These are phyloP conservation scores for Nematodospora anomalae DNA, from an alignment of 1,139 yeast species.

Conservation along the genomic window DNA sequence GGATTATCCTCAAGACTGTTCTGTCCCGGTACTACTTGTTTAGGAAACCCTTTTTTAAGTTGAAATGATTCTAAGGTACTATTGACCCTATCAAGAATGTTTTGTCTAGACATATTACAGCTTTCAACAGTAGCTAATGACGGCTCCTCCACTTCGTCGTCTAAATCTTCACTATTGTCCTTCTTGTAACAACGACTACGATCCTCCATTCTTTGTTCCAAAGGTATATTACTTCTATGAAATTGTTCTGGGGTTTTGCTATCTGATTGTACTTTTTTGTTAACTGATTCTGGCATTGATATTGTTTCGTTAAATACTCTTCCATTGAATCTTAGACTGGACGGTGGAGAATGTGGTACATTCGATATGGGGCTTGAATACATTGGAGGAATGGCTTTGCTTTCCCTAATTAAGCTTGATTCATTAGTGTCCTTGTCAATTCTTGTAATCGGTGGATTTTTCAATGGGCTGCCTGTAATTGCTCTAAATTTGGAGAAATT, in stretches of 20 bases:
- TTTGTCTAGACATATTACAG: constrained; percentile 5
- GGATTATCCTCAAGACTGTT: background rate
- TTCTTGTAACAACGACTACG: background rate
- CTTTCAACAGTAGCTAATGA: background rate
- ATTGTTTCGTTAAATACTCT: constrained; percentile 1
- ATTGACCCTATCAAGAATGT: constrained; percentile 15
- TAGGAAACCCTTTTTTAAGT: background rate
- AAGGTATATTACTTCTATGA: background rate
- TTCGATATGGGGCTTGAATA: background rate
- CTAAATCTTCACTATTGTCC: background rate
- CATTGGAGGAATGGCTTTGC: constrained; percentile 16
- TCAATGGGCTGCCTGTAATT: constrained; percentile 4
- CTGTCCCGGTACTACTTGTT: background rate
- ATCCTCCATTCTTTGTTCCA: background rate
- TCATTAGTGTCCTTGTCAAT: constrained; percentile 1
- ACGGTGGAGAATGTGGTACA: constrained; percentile 10
- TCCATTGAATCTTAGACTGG: constrained; percentile 9
- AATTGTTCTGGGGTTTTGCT: background rate
- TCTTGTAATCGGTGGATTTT: constrained; percentile 4
- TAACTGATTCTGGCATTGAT: background rate
- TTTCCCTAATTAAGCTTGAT: constrained; percentile 3
- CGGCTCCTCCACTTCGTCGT: background rate
- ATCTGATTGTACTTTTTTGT: no score
- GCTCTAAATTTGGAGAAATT: constrained; percentile 6
- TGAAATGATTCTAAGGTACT: constrained; percentile 13